phyloP scores from a whole-genome alignment of 73 alveolate genomes.

The Paramecium caudatum region DNA sequence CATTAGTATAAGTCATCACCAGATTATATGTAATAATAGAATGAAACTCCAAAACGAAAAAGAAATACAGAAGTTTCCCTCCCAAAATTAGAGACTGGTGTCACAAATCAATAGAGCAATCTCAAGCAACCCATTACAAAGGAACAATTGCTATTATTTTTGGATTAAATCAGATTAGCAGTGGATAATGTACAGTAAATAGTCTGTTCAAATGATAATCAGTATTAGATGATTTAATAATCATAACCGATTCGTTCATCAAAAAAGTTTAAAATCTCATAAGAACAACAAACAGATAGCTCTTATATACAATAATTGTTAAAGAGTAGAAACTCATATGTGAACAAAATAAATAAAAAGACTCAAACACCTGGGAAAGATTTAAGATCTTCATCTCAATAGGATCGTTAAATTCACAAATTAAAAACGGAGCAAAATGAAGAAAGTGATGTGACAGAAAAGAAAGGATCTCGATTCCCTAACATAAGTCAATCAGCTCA shows the following conservation, averaged over 20 bases:
- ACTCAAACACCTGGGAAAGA: conserved; percentile 1
- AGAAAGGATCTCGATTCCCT: background rate
- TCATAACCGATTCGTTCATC: conserved; percentile 5
- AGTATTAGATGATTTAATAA: background rate
- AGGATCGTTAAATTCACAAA: background rate
- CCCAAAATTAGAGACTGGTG: conserved; percentile 25
- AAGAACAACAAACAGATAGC: conserved; percentile 19
- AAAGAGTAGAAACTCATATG: background rate
- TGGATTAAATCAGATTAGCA: conserved; percentile 15
- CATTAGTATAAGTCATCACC: too few species aligned
- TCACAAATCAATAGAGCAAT: too few species aligned
- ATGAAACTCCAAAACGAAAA: background rate
- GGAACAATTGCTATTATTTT: background rate
- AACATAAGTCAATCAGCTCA: background rate
- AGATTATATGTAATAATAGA: too few species aligned
- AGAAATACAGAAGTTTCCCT: background rate
- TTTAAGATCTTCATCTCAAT: background rate
- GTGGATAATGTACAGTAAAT: conserved; percentile 28
- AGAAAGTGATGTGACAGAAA: conserved; percentile 34
- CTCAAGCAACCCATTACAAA: conserved; percentile 9
- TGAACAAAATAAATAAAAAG: background rate
- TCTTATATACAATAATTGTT: background rate
- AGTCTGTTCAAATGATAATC: conserved; percentile 22
- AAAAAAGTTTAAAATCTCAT: conserved; percentile 7
- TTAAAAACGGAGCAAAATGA: background rate